Base-by-base conservation (phyloP, 2,329 filamentous ascomycete species). In the Diaporthe sp. region DNA sequence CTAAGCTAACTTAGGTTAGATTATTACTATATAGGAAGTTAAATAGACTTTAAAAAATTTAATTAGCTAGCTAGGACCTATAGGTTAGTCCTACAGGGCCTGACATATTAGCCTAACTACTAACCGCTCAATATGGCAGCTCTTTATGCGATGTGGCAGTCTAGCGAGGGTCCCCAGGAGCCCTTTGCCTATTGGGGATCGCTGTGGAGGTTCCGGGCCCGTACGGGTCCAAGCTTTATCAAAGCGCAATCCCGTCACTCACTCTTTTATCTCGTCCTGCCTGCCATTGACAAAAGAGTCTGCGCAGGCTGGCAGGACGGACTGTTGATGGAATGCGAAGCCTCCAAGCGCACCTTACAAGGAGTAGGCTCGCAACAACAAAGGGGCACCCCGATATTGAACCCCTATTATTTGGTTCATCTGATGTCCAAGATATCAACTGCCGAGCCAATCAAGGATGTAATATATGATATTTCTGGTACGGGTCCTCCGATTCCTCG, bases 111-210 rank as follows among this genome's bases (percentile, higher is more conserved):
- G n/a, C n/a, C n/a, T n/a, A n/a, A n/a, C n/a, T n/a, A n/a, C n/a
- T n/a, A n/a, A n/a, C n/a, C n/a, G n/a, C n/a, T 35, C 19, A 15
- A 47, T 19, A 25, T 6, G 28, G 61, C 42, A 30, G 42, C 61
- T 52, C 61, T 22, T 40, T 4, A 38, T 52, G 64, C 64, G 45
- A 52, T 52, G 30, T 9, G 10, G n/a, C 3, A 13, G 45, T 35
- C 64, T 52, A 22, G 64, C 64, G 45, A 67, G 64, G 64, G 64
- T 12, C 45, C 45, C 45, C 47, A 25, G 64, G 17, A 47, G 45
- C 45, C n/a, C 2, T 1, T 35, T 22, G 30, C 64, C 64, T 52
- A 52, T 67, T 45, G 64, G 64, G 64, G 45, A 25, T 28, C 33
- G 13, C 4, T 1, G n/a, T 52, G n/a, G 22, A 28, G 10, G 13